Evolutionary conservation across 208 protist species (phyloP).

Genomic region (Phytomonas serpens): DNA sequence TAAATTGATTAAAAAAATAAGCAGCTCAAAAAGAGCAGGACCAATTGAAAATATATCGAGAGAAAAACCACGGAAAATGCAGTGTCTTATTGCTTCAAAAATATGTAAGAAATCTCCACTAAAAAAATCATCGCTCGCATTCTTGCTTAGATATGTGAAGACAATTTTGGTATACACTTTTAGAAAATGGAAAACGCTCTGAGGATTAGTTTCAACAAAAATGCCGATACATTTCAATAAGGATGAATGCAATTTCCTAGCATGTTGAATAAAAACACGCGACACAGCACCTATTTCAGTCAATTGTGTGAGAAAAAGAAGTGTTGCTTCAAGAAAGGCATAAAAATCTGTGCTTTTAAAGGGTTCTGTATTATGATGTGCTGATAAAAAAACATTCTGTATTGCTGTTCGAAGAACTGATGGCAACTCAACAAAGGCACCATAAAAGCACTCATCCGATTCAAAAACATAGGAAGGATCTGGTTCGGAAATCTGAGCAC

Average conservation of each 20-base stretch:
- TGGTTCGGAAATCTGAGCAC: background rate
- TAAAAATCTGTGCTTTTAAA: slow-evolving; percentile 2
- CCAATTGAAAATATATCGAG: background rate
- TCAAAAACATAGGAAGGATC: background rate
- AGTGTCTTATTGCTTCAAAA: background rate
- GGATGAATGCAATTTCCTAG: background rate
- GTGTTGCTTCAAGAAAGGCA: background rate
- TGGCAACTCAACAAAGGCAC: background rate
- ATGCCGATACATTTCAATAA: background rate
- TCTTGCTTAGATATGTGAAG: background rate
- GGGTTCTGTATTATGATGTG: background rate
- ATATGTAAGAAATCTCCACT: background rate
- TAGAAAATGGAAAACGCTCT: background rate
- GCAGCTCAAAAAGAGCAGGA: background rate
- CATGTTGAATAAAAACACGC: background rate
- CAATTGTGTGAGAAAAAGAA: background rate
- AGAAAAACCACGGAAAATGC: background rate
- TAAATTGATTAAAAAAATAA: background rate
- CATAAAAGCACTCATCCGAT: background rate
- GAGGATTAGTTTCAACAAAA: background rate
- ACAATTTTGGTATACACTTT: background rate
- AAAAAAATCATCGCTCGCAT: background rate
- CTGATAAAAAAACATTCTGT: background rate
- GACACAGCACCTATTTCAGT: background rate
- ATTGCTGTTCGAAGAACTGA: background rate